Percentiles rank a stretch among this genome's conserved stretches.
Evolutionary conservation across 352 stramenopile genomes (phyloP).

Genomic region (Globisporangium mamillatum): DNA sequence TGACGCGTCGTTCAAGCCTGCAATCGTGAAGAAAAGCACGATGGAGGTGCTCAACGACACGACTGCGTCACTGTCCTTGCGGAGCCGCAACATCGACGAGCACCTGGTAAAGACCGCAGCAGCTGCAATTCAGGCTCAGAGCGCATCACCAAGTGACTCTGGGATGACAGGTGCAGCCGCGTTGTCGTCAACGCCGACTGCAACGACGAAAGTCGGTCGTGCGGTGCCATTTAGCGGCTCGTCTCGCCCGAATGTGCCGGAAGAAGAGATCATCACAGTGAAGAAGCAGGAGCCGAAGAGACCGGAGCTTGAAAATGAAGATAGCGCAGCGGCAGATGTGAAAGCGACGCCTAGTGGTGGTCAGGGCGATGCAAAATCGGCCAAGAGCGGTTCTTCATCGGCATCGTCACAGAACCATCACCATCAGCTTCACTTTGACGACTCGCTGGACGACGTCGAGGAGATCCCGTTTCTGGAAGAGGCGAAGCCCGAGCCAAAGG

Average conservation of each 20-base stretch:
- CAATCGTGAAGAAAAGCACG: conserved; percentile 53
- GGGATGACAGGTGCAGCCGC: background rate
- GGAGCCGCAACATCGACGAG: conserved; percentile 22
- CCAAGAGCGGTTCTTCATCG: conserved; percentile 14
- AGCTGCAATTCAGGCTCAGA: background rate
- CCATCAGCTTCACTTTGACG: conserved; percentile 35
- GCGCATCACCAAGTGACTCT: background rate
- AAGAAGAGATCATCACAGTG: conserved; percentile 70
- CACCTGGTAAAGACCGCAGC: conserved; percentile 6
- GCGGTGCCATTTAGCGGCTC: conserved; percentile 58
- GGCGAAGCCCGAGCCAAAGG: conserved; percentile 40
- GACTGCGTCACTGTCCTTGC: conserved; percentile 33
- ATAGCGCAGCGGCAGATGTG: background rate
- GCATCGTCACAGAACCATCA: background rate
- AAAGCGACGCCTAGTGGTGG: background rate
- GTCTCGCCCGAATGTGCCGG: conserved; percentile 44
- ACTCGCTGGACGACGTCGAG: conserved; percentile 76
- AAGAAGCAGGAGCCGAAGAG: conserved; percentile 56
- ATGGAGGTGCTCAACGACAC: conserved; percentile 75
- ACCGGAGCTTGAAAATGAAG: conserved; percentile 23
- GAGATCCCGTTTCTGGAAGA: conserved; percentile 79
- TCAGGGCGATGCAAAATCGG: conserved; percentile 11
- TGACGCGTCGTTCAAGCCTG: conserved; percentile 15
- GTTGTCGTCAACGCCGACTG: background rate
- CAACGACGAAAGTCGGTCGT: conserved; percentile 32